Conservation (phyloP, 2,329 filamentous ascomycete species). For the Xylaria sp. region DNA sequence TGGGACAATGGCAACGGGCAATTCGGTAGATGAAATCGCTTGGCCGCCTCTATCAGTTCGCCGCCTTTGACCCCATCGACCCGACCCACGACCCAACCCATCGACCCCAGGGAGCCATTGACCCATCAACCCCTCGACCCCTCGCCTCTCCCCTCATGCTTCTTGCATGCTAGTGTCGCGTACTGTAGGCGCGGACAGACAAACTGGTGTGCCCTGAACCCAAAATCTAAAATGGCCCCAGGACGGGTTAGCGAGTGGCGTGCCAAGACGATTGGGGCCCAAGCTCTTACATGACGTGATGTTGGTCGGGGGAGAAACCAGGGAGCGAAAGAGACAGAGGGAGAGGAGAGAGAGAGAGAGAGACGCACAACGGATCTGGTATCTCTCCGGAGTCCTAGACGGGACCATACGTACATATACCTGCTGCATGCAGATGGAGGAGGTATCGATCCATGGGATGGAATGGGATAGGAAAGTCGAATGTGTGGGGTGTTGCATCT, state of each 20-base stretch:
- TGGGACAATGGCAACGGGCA: background rate
- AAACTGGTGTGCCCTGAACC: background rate
- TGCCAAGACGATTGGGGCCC: constrained; percentile 17
- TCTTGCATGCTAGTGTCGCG: background rate
- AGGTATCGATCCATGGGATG: too few relatives aligned
- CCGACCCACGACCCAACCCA: background rate
- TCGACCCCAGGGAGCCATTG: constrained; percentile 14
- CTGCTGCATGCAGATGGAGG: too few relatives aligned
- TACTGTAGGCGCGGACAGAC: background rate
- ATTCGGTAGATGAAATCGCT: background rate
- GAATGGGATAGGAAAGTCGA: background rate
- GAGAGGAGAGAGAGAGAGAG: background rate
- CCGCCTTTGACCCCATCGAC: background rate
- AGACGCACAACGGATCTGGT: background rate
- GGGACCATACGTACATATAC: too few relatives aligned
- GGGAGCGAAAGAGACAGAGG: background rate
- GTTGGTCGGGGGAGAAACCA: background rate
- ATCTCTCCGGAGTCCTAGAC: background rate
- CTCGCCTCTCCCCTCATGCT: background rate
- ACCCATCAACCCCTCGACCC: constrained; percentile 12
- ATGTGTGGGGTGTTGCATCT: constrained; percentile 22
- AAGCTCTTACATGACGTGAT: constrained; percentile 20
- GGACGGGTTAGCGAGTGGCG: constrained; percentile 6
- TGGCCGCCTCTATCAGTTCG: background rate
- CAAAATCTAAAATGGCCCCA: background rate